Percentiles rank a stretch among this genome's conserved stretches.
Evolutionary conservation across 1,284 basidiomycete species (phyloP).

Genomic region (Fomitopsis schrenkii): DNA sequence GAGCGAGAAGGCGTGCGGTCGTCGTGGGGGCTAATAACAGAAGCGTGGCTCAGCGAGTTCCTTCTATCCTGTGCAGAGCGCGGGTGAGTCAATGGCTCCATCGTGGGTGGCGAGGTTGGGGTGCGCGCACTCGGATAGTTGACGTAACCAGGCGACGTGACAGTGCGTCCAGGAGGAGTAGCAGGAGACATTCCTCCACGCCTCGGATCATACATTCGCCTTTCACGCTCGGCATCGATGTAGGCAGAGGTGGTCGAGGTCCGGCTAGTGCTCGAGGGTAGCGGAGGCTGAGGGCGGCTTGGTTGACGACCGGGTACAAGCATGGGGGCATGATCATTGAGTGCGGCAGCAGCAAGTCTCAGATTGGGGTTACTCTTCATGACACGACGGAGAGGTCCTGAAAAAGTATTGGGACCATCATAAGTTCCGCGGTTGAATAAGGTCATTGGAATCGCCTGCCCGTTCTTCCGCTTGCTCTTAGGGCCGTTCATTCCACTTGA

Average conservation of each 20-base stretch:
- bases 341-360: slow-evolving; percentile 30
- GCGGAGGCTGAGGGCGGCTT: slow-evolving; percentile 8
- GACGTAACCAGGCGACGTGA: slow-evolving; percentile 5
- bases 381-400: slow-evolving; percentile 13
- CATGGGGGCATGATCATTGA: slow-evolving; percentile 30
- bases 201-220: slow-evolving; percentile 37
- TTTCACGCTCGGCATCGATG: slow-evolving; percentile 2
- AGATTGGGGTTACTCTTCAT: slow-evolving; percentile 61
- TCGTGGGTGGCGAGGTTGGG: slow-evolving; percentile 1
- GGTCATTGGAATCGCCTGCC: background rate
- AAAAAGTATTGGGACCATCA: slow-evolving; percentile 1
- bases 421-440: background rate
- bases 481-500: background rate
- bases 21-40: slow-evolving; percentile 10
- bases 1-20: background rate
- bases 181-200: slow-evolving; percentile 12
- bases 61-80: slow-evolving; percentile 49
- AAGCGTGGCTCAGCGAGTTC: slow-evolving; percentile 33
- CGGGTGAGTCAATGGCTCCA: slow-evolving; percentile 56
- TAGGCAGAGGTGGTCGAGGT: slow-evolving; percentile 19
- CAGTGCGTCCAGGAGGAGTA: background rate
- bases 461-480: background rate
- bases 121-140: background rate
- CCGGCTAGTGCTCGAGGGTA: slow-evolving; percentile 14
- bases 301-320: slow-evolving; percentile 30